phyloP scores from a whole-genome alignment of 2,329 filamentous ascomycete species.

The Fusarium hostae region DNA sequence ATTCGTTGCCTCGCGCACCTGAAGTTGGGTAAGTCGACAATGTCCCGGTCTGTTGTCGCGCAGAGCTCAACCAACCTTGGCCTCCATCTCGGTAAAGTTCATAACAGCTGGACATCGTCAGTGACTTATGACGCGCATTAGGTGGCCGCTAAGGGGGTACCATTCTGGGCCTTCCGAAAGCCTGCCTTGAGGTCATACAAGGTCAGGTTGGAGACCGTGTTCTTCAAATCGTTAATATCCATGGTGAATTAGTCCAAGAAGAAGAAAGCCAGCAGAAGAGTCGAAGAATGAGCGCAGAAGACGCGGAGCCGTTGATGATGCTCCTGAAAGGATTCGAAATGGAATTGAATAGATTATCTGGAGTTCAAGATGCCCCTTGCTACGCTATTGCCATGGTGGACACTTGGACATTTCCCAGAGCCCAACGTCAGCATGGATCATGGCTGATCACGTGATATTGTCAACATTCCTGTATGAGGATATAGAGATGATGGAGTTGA shows the following conservation, averaged over 20 bases:
- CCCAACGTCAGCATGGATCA: slow-evolving; percentile 39
- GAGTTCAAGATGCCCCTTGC: slow-evolving; percentile 40
- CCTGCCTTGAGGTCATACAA: slow-evolving; percentile 96
- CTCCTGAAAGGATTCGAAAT: slow-evolving; percentile 20
- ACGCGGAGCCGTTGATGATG: slow-evolving; percentile 25
- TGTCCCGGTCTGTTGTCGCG: slow-evolving; percentile 4
- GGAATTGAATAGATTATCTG: slow-evolving; percentile 14
- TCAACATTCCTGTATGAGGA: background rate
- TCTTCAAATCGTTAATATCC: slow-evolving; percentile 88
- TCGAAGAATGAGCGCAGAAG: background rate
- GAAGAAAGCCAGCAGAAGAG: slow-evolving; percentile 11
- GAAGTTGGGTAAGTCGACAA: slow-evolving; percentile 28
- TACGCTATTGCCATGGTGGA: slow-evolving; percentile 43
- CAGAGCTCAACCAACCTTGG: slow-evolving; percentile 60
- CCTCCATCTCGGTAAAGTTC: slow-evolving; percentile 97
- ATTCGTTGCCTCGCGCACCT: slow-evolving; percentile 98
- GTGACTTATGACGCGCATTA: slow-evolving; percentile 33
- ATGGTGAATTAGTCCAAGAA: slow-evolving; percentile 59
- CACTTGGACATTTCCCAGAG: slow-evolving; percentile 44
- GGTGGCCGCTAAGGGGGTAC: slow-evolving; percentile 57
- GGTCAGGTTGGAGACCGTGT: slow-evolving; percentile 89
- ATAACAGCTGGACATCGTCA: slow-evolving; percentile 78
- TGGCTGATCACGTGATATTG: slow-evolving; percentile 19
- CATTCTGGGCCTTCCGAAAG: slow-evolving; percentile 96
- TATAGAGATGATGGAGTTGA: background rate